These are phyloP conservation scores for Schrenkiella parvula DNA, from an alignment of 345 rosid species.

Conservation along the genomic window DNA sequence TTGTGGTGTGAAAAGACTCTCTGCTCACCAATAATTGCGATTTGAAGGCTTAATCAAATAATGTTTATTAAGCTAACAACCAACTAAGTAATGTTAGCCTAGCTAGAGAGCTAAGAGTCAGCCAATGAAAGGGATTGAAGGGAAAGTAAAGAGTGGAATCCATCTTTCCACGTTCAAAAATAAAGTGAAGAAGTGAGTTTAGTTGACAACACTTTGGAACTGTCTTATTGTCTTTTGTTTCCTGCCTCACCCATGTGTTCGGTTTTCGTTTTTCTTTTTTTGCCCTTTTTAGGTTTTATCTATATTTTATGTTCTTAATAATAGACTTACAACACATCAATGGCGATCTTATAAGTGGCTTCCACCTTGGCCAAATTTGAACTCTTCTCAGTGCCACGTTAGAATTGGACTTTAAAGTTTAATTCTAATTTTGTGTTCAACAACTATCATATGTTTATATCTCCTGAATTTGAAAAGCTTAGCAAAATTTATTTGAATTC, in stretches of 20 bases:
- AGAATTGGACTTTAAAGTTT: not conserved
- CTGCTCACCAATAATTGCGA: constrained; percentile 25
- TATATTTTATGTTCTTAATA: not conserved
- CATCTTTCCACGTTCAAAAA: constrained; percentile 27
- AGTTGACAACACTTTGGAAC: constrained; percentile 31
- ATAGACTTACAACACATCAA: not conserved
- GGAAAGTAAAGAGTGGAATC: constrained; percentile 25
- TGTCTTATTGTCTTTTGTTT: constrained; percentile 26
- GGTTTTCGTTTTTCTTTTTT: constrained; percentile 1
- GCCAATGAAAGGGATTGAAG: constrained; percentile 25
- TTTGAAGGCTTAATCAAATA: not conserved
- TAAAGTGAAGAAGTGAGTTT: constrained; percentile 29
- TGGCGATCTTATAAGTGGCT: constrained; percentile 12
- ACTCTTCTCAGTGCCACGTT: constrained; percentile 8
- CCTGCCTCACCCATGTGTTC: constrained; percentile 27
- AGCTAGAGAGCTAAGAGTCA: constrained; percentile 4
- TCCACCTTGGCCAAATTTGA: constrained; percentile 24
- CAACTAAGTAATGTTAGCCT: not conserved
- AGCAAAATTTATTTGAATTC: not conserved
- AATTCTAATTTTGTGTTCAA: not conserved
- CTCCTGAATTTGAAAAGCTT: not conserved
- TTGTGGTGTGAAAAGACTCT: constrained; percentile 22
- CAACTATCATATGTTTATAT: not conserved
- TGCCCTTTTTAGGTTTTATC: constrained; percentile 4
- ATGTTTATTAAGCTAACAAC: not conserved